phyloP scores from a whole-genome alignment of 1,139 yeast genomes.

The Hyphopichia khmerensis region DNA sequence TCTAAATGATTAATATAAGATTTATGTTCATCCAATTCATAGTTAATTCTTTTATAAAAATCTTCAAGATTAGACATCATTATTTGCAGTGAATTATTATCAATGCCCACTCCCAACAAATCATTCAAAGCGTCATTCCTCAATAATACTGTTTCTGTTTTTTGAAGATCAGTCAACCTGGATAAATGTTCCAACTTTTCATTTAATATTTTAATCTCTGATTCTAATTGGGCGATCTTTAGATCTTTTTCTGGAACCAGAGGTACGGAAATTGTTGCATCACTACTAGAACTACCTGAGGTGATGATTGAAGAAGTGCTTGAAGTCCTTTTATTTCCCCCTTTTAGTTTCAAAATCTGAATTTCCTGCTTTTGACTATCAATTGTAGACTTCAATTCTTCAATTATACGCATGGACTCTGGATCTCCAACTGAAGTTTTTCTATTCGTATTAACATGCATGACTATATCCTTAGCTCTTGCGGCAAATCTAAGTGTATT shows the following conservation, averaged over 20 bases:
- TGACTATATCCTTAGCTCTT: conserved; percentile 80
- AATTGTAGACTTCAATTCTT: conserved; percentile 45
- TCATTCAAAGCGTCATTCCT: conserved; percentile 57
- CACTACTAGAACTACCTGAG: conserved; percentile 1
- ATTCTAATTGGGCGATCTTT: conserved; percentile 45
- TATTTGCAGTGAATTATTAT: conserved; percentile 31
- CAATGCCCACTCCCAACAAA: conserved; percentile 38
- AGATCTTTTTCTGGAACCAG: conserved; percentile 9
- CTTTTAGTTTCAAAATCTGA: conserved; percentile 19
- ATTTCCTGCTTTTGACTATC: conserved; percentile 46
- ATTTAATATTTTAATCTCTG: conserved; percentile 59
- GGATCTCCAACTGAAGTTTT: conserved; percentile 23
- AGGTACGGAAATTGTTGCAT: not conserved
- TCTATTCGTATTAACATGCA: conserved; percentile 63
- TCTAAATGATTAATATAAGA: conserved; percentile 66
- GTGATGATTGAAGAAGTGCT: conserved; percentile 5
- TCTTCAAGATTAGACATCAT: conserved; percentile 49
- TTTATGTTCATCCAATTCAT: conserved; percentile 61
- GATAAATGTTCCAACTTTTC: conserved; percentile 71
- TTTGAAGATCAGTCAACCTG: conserved; percentile 58
- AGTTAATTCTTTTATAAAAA: conserved; percentile 40
- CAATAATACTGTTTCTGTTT: conserved; percentile 52
- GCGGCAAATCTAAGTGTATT: conserved; percentile 92
- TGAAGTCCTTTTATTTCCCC: conserved; percentile 2
- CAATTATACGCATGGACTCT: conserved; percentile 48